phyloP scores from a whole-genome alignment of 176 grass and related monocot species.

The Bonia amplexicaulis region DNA sequence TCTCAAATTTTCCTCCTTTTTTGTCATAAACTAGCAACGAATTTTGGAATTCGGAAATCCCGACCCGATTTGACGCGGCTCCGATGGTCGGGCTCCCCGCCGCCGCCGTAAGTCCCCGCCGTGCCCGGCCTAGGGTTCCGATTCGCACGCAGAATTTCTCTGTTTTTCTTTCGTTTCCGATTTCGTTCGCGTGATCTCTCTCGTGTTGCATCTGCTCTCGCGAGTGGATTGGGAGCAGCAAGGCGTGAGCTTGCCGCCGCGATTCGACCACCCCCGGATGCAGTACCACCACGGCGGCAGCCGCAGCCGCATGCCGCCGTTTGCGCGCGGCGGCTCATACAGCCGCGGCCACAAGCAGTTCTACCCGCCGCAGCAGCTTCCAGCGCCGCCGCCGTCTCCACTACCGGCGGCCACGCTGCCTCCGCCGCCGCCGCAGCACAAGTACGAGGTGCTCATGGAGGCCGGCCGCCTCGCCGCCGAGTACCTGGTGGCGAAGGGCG shows the following conservation, averaged over 20 bases:
- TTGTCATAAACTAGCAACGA: not conserved
- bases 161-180: not conserved
- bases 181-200: slow-evolving; percentile 3
- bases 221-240: slow-evolving; percentile 25
- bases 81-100: slow-evolving; percentile 10
- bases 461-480: slow-evolving; percentile 89
- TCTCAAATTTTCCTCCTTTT: not conserved
- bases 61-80: slow-evolving; percentile 1
- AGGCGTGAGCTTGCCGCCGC: slow-evolving; percentile 22
- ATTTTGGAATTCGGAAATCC: not conserved
- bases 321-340: slow-evolving; percentile 30
- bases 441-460: slow-evolving; percentile 79
- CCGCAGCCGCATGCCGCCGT: slow-evolving; percentile 41
- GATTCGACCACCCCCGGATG: slow-evolving; percentile 26
- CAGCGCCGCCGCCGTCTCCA: not conserved
- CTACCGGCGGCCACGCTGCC: not conserved
- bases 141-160: not conserved
- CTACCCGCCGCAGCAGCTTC: slow-evolving; percentile 1
- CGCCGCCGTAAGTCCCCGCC: not conserved
- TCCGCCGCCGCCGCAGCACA: slow-evolving; percentile 17
- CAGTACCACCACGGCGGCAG: slow-evolving; percentile 40
- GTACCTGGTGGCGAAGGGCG: slow-evolving; percentile 77
- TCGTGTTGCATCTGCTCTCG: slow-evolving; percentile 21
- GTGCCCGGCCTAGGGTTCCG: not conserved
- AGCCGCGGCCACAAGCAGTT: slow-evolving; percentile 39